Percentiles rank a stretch among this genome's conserved stretches.
Conservation (phyloP, 2,329 filamentous ascomycete genomes). For the Clarireedia monteithiana region DNA sequence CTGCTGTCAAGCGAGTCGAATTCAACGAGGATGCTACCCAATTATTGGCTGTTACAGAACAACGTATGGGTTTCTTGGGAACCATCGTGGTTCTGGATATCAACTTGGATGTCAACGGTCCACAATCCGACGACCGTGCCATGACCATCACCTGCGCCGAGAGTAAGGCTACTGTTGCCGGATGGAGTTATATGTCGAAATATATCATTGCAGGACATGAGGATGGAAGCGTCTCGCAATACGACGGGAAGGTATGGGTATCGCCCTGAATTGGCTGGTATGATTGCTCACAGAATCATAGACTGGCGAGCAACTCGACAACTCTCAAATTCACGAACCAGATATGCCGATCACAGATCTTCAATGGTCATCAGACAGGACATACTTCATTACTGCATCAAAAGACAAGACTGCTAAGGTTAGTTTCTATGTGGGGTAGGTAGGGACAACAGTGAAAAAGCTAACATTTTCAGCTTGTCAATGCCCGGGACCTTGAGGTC, state of each 20-base stretch:
- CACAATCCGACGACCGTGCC: constrained; percentile 75
- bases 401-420: constrained; percentile 98
- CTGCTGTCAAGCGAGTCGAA: constrained; percentile 94
- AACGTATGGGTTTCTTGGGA: constrained; percentile 93
- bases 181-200: constrained; percentile 88
- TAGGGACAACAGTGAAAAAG: neutral
- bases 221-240: constrained; percentile 85
- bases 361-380: constrained; percentile 88
- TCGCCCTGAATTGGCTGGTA: neutral
- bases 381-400: constrained; percentile 96
- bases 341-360: constrained; percentile 75
- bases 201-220: constrained; percentile 98
- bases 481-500: constrained; percentile 77
- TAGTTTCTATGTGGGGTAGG: constrained; percentile 19
- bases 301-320: constrained; percentile 75
- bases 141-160: constrained; percentile 89
- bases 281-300: constrained; percentile 27
- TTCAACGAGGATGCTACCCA: constrained; percentile 91
- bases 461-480: constrained; percentile 54
- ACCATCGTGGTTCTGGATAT: constrained; percentile 93
- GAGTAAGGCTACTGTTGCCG: constrained; percentile 95
- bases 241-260: constrained; percentile 70
- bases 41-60: constrained; percentile 92
- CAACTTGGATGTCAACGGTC: constrained; percentile 70
- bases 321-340: constrained; percentile 78